Conservation (phyloP, 2,329 filamentous ascomycete genomes). For the Epichloe coenophiala region DNA sequence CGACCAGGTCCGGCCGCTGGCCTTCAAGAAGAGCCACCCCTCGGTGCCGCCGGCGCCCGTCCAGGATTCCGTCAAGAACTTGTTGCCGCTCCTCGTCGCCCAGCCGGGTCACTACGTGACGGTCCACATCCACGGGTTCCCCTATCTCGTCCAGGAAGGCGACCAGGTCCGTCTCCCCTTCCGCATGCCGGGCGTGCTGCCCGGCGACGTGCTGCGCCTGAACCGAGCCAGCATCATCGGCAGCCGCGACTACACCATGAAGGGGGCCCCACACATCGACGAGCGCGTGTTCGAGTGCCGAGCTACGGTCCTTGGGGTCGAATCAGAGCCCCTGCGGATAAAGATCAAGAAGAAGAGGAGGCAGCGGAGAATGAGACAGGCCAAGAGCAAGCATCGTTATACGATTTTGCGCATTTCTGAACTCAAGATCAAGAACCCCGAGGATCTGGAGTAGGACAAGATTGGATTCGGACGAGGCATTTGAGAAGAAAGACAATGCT, state of each 20-base stretch:
- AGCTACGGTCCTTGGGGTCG: constrained; percentile 71
- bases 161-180: constrained; percentile 68
- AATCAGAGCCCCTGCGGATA: constrained; percentile 63
- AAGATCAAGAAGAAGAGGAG: constrained; percentile 75
- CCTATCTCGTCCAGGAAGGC: constrained; percentile 67
- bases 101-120: constrained; percentile 70
- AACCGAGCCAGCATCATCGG: constrained; percentile 76
- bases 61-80: constrained; percentile 40
- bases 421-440: constrained; percentile 45
- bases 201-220: constrained; percentile 77
- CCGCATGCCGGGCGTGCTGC: constrained; percentile 59
- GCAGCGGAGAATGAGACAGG: constrained; percentile 57
- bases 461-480: not conserved
- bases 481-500: not conserved
- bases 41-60: constrained; percentile 25
- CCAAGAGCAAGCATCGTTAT: constrained; percentile 82
- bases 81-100: constrained; percentile 58
- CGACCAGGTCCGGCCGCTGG: constrained; percentile 19
- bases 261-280: constrained; percentile 70
- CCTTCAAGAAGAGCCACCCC: constrained; percentile 27
- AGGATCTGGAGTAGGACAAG: constrained; percentile 19
- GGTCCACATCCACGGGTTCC: constrained; percentile 63
- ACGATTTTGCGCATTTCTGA: constrained; percentile 79
- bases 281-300: constrained; percentile 74
- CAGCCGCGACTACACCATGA: constrained; percentile 79